Conservation (phyloP, 2,329 filamentous ascomycete species). For the Ophiostoma tasmaniense region DNA sequence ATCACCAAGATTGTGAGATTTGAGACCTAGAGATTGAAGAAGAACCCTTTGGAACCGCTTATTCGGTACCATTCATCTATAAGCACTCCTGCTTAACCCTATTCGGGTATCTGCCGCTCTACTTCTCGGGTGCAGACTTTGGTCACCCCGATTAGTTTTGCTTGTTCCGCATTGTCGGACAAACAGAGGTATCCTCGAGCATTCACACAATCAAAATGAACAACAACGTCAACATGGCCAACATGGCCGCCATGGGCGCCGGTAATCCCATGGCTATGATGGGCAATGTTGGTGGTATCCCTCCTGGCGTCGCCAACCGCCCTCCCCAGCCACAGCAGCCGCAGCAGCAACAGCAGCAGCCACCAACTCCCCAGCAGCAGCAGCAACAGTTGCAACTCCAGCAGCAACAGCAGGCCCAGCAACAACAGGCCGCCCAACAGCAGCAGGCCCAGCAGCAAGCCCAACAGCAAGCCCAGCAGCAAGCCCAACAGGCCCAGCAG, state of each 20-base stretch:
- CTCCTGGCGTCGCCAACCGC: conserved; percentile 28
- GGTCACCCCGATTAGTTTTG: background rate
- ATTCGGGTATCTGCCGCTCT: background rate
- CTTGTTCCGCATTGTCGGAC: background rate
- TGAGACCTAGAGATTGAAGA: conserved; percentile 22
- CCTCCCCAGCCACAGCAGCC: conserved; percentile 15
- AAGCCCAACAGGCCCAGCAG: conserved; percentile 18
- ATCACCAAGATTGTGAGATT: conserved; percentile 2
- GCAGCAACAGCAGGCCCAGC: conserved; percentile 10
- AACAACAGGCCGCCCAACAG: background rate
- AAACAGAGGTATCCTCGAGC: background rate
- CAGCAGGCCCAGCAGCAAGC: conserved; percentile 15
- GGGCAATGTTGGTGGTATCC: conserved; percentile 44
- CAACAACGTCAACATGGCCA: conserved; percentile 57
- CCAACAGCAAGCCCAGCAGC: conserved; percentile 16
- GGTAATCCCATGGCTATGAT: conserved; percentile 58
- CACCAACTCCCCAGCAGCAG: conserved; percentile 24
- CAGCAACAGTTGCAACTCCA: conserved; percentile 4
- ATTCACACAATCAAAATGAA: background rate
- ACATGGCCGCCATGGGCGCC: conserved; percentile 61
- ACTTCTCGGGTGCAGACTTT: background rate
- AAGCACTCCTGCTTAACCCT: background rate
- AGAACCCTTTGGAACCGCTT: background rate
- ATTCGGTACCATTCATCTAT: background rate
- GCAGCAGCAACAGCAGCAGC: conserved; percentile 15